These are phyloP conservation scores for Candida hispaniensis DNA, from an alignment of 805 yeast species.

Conservation along the genomic window DNA sequence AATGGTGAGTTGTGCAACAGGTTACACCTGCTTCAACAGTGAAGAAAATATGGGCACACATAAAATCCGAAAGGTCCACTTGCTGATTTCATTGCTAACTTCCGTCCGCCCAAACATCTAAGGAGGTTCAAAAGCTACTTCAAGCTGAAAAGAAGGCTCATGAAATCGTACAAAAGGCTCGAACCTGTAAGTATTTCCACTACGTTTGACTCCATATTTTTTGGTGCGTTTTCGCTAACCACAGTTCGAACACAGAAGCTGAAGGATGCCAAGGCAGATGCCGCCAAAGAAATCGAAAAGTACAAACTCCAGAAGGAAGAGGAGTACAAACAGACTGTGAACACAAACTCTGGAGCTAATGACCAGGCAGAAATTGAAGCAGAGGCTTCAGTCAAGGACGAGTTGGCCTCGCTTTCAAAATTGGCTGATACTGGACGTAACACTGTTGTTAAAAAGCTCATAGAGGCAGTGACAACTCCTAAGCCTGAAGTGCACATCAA, in stretches of 20 bases:
- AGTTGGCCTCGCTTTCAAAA: slow-evolving; percentile 56
- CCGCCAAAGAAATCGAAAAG: slow-evolving; percentile 74
- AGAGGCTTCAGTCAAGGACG: slow-evolving; percentile 57
- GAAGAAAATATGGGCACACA: too few relatives aligned
- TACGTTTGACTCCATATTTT: slow-evolving; percentile 5
- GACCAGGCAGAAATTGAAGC: slow-evolving; percentile 72
- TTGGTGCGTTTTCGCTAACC: slow-evolving; percentile 28
- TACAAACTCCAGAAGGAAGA: slow-evolving; percentile 77
- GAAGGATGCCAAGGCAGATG: slow-evolving; percentile 91
- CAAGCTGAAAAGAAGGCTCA: slow-evolving; percentile 97
- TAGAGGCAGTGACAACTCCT: slow-evolving; percentile 71
- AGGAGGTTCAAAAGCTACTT: slow-evolving; percentile 61
- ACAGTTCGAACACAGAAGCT: slow-evolving; percentile 69
- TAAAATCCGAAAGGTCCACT: too few relatives aligned
- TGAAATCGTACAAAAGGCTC: slow-evolving; percentile 83
- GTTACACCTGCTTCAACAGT: too few relatives aligned
- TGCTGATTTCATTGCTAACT: too few relatives aligned
- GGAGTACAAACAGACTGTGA: slow-evolving; percentile 65
- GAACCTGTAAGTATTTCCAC: slow-evolving; percentile 49
- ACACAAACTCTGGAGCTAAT: slow-evolving; percentile 60
- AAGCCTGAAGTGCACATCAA: slow-evolving; percentile 76
- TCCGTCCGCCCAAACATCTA: slow-evolving; percentile 36
- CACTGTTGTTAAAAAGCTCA: slow-evolving; percentile 61
- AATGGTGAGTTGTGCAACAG: too few relatives aligned
- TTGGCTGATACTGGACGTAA: slow-evolving; percentile 52